Evolutionary conservation across 1,139 yeast genomes (phyloP).

Genomic region (Zygotorulaspora mrakii): DNA sequence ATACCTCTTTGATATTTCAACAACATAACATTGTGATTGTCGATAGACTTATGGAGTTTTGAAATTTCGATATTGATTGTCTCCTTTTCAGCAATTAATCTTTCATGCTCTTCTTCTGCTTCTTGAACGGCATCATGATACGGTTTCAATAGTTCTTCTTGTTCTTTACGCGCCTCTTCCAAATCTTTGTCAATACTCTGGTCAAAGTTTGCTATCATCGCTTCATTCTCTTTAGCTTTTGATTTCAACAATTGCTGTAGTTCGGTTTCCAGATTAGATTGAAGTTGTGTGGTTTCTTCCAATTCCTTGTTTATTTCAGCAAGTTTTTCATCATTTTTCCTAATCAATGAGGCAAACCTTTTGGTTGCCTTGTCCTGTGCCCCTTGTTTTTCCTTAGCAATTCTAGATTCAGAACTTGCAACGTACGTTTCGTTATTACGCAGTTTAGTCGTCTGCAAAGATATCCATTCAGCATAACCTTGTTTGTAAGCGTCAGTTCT

Average conservation of each 20-base stretch:
- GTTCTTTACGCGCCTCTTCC: constrained; percentile 28
- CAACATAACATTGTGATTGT: constrained; percentile 27
- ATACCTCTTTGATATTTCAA: constrained; percentile 26
- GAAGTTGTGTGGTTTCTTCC: constrained; percentile 22
- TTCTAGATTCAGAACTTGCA: constrained; percentile 35
- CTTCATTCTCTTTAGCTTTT: constrained; percentile 20
- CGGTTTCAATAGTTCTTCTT: constrained; percentile 30
- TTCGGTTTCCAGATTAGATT: constrained; percentile 32
- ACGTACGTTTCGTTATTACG: constrained; percentile 42
- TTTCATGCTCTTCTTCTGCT: constrained; percentile 31
- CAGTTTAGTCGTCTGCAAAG: constrained; percentile 27
- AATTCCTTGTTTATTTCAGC: constrained; percentile 36
- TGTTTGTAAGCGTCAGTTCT: constrained; percentile 43
- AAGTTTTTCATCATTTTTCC: constrained; percentile 29
- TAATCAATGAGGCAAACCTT: constrained; percentile 31
- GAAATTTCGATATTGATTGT: constrained; percentile 26
- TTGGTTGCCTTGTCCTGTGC: constrained; percentile 27
- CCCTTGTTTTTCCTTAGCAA: constrained; percentile 29
- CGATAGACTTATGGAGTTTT: constrained; percentile 26
- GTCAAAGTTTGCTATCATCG: constrained; percentile 34
- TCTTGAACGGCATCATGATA: constrained; percentile 28
- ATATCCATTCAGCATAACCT: constrained; percentile 33
- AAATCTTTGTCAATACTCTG: constrained; percentile 39
- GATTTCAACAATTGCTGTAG: constrained; percentile 21
- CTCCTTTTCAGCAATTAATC: constrained; percentile 28